Evolutionary conservation across 495 filamentous ascomycete genomes (phyloP).

Genomic region (Extremus antarcticus): DNA sequence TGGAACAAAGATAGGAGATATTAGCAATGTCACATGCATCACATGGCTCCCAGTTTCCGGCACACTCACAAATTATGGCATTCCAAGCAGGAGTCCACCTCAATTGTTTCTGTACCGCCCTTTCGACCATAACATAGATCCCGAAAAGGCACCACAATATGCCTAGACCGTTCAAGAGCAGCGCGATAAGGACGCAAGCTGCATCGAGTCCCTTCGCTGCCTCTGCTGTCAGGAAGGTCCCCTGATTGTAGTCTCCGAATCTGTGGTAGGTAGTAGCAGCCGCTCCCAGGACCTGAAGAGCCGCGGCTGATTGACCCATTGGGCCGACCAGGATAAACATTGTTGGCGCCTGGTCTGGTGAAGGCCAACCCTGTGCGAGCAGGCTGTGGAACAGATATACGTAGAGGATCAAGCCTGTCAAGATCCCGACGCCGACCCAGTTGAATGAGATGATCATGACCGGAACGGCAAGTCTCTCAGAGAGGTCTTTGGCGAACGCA

Average conservation of each 20-base stretch:
- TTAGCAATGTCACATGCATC: neutral
- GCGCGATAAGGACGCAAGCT: conserved; percentile 2
- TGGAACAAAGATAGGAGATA: neutral
- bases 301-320: conserved; percentile 5
- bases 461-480: conserved; percentile 3
- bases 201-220: neutral
- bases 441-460: conserved; percentile 5
- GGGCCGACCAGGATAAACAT: conserved; percentile 10
- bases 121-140: neutral
- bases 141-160: conserved; percentile 1
- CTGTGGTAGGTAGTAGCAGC: neutral
- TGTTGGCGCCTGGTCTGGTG: conserved; percentile 1
- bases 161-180: conserved; percentile 7
- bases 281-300: conserved; percentile 3
- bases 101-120: neutral
- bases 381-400: conserved; percentile 1
- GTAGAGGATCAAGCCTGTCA: neutral
- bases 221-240: conserved; percentile 5
- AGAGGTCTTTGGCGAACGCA: conserved; percentile 1
- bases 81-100: conserved; percentile 5
- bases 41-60: too few species aligned
- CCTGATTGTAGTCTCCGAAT: conserved; percentile 6
- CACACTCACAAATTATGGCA: conserved; percentile 1
- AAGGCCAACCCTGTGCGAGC: conserved; percentile 3
- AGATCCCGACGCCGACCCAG: neutral